These are phyloP conservation scores for Lactarius sp. DNA, from an alignment of 768 basidiomycete genomes.

Conservation along the genomic window DNA sequence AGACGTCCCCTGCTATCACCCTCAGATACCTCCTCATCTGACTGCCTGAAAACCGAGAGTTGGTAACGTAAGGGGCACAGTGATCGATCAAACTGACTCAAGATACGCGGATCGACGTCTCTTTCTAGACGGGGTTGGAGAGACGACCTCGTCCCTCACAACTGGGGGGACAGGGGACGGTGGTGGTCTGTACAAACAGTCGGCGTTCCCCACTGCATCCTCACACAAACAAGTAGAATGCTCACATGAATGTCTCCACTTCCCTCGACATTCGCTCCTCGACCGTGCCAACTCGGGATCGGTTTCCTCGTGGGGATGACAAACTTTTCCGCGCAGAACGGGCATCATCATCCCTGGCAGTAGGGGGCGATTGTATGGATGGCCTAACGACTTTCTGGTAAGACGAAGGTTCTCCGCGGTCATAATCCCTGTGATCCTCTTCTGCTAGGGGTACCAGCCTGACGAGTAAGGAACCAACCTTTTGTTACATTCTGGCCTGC, in stretches of 20 bases:
- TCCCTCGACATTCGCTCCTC: constrained; percentile 20
- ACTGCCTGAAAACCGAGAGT: constrained; percentile 3
- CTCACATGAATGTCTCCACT: constrained; percentile 11
- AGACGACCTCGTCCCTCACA: background rate
- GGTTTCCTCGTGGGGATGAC: background rate
- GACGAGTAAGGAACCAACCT: constrained; percentile 6
- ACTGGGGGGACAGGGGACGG: background rate
- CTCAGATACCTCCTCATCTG: constrained; percentile 13
- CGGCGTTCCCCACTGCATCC: background rate
- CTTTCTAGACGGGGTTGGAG: constrained; percentile 14
- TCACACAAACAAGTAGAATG: background rate
- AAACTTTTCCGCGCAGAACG: background rate
- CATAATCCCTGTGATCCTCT: background rate
- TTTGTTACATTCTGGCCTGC: background rate
- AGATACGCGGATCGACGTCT: background rate
- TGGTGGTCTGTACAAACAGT: background rate
- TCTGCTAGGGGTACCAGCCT: background rate
- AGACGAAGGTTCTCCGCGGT: background rate
- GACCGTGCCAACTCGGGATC: constrained; percentile 1
- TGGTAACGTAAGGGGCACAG: background rate
- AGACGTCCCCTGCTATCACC: background rate
- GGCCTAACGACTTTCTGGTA: constrained; percentile 2
- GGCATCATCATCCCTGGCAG: background rate
- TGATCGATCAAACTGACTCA: constrained; percentile 9
- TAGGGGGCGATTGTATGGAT: background rate